Evolutionary conservation across 768 basidiomycete species (phyloP).

Genomic region (Lyophyllum decastes): DNA sequence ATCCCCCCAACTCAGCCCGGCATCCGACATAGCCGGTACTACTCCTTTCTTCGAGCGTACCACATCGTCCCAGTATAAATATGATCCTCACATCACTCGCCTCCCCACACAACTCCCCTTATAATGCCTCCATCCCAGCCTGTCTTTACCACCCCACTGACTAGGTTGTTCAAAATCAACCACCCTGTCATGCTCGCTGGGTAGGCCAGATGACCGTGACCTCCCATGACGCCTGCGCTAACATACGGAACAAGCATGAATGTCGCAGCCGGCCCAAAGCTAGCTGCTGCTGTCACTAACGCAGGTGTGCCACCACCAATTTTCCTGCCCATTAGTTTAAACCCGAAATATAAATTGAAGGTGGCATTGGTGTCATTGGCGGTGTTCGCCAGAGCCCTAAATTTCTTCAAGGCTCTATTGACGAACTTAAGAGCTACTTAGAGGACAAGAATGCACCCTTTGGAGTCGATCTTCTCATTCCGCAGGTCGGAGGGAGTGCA

Average conservation of each 20-base stretch:
- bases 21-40: not conserved
- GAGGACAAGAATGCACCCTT: conserved; percentile 77
- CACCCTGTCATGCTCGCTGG: conserved; percentile 88
- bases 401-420: conserved; percentile 64
- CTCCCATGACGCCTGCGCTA: not conserved
- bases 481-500: conserved; percentile 80
- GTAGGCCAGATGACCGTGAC: conserved; percentile 26
- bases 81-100: not conserved
- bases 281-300: conserved; percentile 92
- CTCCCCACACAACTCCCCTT: conserved; percentile 9
- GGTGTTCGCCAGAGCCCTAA: conserved; percentile 76
- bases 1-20: conserved; percentile 6
- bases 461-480: conserved; percentile 82
- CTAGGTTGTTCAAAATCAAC: conserved; percentile 72
- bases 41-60: not conserved
- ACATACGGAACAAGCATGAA: conserved; percentile 59
- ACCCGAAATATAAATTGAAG: conserved; percentile 24
- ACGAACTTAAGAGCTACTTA: conserved; percentile 73
- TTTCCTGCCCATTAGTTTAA: not conserved
- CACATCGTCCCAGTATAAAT: not conserved
- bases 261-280: conserved; percentile 80
- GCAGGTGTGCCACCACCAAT: conserved; percentile 46
- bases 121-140: conserved; percentile 68
- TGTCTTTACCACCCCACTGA: conserved; percentile 73
- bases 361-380: conserved; percentile 87